Evolutionary conservation across 2,329 filamentous ascomycete genomes (phyloP), one percentile per base, ranked within the genome.

Genomic region (Phialocephala sp.): DNA sequence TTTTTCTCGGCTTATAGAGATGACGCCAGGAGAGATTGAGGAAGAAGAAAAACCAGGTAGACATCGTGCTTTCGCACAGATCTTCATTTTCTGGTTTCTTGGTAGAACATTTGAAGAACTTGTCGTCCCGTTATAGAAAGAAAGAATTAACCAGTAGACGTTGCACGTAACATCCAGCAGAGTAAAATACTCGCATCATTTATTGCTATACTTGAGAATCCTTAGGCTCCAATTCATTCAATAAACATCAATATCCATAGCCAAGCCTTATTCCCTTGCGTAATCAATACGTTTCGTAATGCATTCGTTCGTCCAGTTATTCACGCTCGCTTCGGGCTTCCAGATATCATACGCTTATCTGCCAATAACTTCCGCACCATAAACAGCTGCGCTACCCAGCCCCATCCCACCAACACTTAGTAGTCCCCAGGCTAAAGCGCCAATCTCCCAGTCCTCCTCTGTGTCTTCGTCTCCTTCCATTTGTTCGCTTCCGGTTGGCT

Each of bases 371-470:
- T 84, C 82, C 0, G 77, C 82, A 2, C 82, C 83, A 71, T 80
- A 81, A 3, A 84, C 80, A 14, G 79, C 80, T 15, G 81, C 78
- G 64, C 77, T 79, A 11, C 81, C 82, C 47, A 76, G 72, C 2
- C 81, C 82, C 27, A 85, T 71, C 1, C 83, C 83, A 0, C 79
- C 80, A 15, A 82, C 60, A 18, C 77, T 77, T 14, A 79, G 77
- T 56, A 84, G 68, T 2, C 80, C 81, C 82, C 82, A 84, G 4
- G 79, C 75, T 27, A 84, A 73, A 8, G 82, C 79, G 1, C 79
- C 80, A 11, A 79, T 75, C 68, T 85, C 83, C 79, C 80, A 81
- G 66, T 83, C 82, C 37, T 80, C 72, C 12, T 79, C 80, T 12
- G 76, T 72, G 9, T 77, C 63, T 36, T 77, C 71, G 66, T 84